A percentile compares a stretch with the other conserved stretches of the same genome.
phyloP scores from a whole-genome alignment of 2,329 filamentous ascomycete genomes.

The Phialophora verrucosa region DNA sequence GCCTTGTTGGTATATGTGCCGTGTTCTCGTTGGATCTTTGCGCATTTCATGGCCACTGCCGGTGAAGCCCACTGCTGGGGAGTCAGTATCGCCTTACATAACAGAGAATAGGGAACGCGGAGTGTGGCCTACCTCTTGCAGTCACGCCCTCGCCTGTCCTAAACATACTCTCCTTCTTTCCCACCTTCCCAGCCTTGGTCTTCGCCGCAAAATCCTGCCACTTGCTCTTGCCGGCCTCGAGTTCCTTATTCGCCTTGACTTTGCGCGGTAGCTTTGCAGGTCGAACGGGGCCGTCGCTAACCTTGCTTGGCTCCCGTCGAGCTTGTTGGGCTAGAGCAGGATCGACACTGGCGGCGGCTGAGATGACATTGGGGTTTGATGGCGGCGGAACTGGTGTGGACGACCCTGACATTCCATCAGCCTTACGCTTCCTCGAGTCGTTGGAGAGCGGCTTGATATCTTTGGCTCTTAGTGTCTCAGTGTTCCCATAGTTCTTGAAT shows the following conservation, averaged over 20 bases:
- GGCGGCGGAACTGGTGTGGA: conserved; percentile 50
- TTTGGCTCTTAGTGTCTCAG: conserved; percentile 78
- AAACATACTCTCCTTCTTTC: conserved; percentile 96
- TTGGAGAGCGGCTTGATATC: conserved; percentile 81
- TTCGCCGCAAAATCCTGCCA: conserved; percentile 94
- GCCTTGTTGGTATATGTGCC: conserved; percentile 81
- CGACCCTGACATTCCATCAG: conserved; percentile 72
- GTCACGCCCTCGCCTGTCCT: conserved; percentile 85
- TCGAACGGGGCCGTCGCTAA: conserved; percentile 62
- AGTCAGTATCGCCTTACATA: conserved; percentile 39
- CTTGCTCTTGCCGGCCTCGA: conserved; percentile 88
- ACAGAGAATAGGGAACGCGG: conserved; percentile 24
- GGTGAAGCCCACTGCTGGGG: conserved; percentile 80
- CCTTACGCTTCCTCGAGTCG: conserved; percentile 79
- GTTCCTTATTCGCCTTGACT: conserved; percentile 87
- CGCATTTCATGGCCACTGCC: conserved; percentile 96
- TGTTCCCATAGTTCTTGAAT: conserved; percentile 84
- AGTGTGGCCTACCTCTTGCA: conserved; percentile 74
- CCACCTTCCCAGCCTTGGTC: conserved; percentile 64
- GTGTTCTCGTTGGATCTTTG: conserved; percentile 80
- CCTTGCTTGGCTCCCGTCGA: conserved; percentile 67
- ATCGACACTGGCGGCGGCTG: conserved; percentile 70
- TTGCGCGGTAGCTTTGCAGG: conserved; percentile 73
- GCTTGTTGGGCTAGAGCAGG: conserved; percentile 68
- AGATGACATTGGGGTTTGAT: conserved; percentile 63